These are phyloP conservation scores for Westerdykella sp. DNA, from an alignment of 2,329 filamentous ascomycete genomes.

Conservation along the genomic window DNA sequence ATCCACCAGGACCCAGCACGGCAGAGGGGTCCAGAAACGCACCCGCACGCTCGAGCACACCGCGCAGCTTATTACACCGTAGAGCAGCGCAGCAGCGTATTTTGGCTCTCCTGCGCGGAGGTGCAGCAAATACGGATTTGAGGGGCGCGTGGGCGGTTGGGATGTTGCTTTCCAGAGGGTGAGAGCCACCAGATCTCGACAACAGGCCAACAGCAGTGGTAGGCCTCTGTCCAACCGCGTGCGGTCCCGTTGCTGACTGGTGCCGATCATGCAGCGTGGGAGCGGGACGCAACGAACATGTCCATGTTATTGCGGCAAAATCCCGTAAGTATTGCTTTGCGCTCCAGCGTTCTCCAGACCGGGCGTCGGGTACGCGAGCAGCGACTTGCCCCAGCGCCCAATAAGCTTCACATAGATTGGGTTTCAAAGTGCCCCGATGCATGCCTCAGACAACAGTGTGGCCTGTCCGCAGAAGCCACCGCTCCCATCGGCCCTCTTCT, in stretches of 20 bases:
- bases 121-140: conserved; percentile 21
- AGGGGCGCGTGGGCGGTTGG: conserved; percentile 10
- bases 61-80: conserved; percentile 18
- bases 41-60: background rate
- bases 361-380: conserved; percentile 27
- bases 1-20: conserved; percentile 12
- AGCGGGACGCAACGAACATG: conserved; percentile 28
- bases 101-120: conserved; percentile 21
- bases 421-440: conserved; percentile 28
- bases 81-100: too few species aligned
- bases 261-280: conserved; percentile 34
- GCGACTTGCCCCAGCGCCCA: conserved; percentile 17
- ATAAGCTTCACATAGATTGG: conserved; percentile 30
- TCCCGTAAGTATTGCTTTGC: conserved; percentile 19
- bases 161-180: conserved; percentile 1
- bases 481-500: conserved; percentile 26
- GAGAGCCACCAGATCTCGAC: conserved; percentile 11
- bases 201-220: conserved; percentile 12
- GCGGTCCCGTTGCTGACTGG: conserved; percentile 24
- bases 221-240: conserved; percentile 22
- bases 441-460: conserved; percentile 22
- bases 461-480: conserved; percentile 18
- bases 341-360: conserved; percentile 18
- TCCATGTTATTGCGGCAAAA: conserved; percentile 32
- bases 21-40: background rate